Conservation (phyloP, 2,329 filamentous ascomycete genomes). For the Neopestalotiopsis sp. region DNA sequence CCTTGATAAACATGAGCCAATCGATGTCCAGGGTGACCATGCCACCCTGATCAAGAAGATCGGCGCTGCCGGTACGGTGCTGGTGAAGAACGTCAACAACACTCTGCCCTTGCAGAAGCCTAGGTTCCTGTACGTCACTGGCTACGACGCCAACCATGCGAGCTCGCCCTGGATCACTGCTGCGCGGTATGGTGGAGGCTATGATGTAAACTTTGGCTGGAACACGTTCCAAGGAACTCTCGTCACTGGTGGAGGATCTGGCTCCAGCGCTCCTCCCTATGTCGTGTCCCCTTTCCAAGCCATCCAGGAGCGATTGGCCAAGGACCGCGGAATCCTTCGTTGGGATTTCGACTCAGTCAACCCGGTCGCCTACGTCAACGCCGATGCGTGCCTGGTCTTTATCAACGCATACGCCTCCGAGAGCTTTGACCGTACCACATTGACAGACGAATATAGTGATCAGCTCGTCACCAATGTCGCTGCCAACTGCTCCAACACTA, state of each 20-base stretch:
- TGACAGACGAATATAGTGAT: constrained; percentile 23
- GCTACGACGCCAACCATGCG: constrained; percentile 51
- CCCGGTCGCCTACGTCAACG: constrained; percentile 48
- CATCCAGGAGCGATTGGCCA: constrained; percentile 52
- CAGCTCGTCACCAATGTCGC: constrained; percentile 22
- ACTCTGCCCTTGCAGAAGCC: constrained; percentile 28
- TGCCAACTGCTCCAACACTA: constrained; percentile 24
- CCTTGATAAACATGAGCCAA: constrained; percentile 62
- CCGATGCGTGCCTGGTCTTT: constrained; percentile 84
- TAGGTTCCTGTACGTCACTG: constrained; percentile 22
- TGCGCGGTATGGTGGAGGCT: constrained; percentile 26
- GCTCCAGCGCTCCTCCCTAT: constrained; percentile 82
- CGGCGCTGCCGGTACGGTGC: constrained; percentile 77
- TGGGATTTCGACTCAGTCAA: constrained; percentile 24
- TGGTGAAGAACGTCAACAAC: constrained; percentile 73
- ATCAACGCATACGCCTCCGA: constrained; percentile 83
- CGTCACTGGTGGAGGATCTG: constrained; percentile 85
- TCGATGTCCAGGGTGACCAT: constrained; percentile 78
- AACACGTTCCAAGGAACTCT: constrained; percentile 68
- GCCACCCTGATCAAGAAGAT: constrained; percentile 74
- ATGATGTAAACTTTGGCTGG: constrained; percentile 22
- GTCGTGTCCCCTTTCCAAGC: constrained; percentile 74
- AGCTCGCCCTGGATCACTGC: constrained; percentile 51
- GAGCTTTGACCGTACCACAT: constrained; percentile 47
- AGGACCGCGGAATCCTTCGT: constrained; percentile 22